These are phyloP conservation scores for Aspergillus sp. DNA, from an alignment of 2,329 filamentous ascomycete species.

Conservation along the genomic window DNA sequence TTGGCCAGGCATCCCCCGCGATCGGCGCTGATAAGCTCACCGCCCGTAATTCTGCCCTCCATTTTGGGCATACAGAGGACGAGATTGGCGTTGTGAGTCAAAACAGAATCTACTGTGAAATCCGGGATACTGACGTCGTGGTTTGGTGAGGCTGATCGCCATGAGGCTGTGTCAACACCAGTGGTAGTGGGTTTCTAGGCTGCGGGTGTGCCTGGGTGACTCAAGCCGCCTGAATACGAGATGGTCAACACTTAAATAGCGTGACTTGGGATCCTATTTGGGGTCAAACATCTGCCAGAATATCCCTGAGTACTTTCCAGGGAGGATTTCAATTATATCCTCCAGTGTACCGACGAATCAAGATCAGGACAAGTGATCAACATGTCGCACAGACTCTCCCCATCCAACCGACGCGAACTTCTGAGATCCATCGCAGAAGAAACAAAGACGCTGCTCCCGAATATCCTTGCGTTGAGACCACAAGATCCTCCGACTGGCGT, in stretches of 20 bases:
- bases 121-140: too few species aligned
- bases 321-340: background rate
- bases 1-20: constrained; percentile 5
- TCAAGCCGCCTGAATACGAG: too few species aligned
- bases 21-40: constrained; percentile 30
- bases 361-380: background rate
- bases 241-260: too few species aligned
- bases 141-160: too few species aligned
- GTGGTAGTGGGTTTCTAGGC: too few species aligned
- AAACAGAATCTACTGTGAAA: background rate
- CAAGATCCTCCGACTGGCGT: constrained; percentile 38
- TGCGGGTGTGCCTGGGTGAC: too few species aligned
- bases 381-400: background rate
- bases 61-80: background rate
- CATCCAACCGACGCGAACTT: constrained; percentile 10
- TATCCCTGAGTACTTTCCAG: background rate
- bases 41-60: constrained; percentile 16
- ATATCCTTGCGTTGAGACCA: constrained; percentile 46
- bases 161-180: too few species aligned
- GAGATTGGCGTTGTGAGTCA: background rate
- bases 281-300: background rate
- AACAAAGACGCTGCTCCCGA: constrained; percentile 48
- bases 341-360: too few species aligned
- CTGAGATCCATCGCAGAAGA: constrained; percentile 48
- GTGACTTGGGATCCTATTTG: too few species aligned